Base-by-base conservation (phyloP, 2,329 filamentous ascomycete genomes). In the Elsinoe australis region DNA sequence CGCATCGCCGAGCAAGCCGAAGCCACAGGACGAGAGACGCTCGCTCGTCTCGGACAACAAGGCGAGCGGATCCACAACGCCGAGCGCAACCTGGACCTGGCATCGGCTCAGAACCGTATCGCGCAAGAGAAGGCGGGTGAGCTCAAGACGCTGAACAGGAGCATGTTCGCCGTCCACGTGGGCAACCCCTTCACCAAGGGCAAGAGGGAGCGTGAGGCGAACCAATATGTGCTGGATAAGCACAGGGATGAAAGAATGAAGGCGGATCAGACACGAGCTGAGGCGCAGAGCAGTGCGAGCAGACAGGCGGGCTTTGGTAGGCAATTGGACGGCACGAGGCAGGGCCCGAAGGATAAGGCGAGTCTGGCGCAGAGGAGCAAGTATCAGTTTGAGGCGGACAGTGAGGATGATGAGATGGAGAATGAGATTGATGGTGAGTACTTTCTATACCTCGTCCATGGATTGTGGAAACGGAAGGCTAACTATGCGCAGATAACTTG, bases 111-210 rank as follows among this genome's bases (percentile, higher is more conserved):
- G 61, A 86, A 85, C 57, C 78, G 80, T 50, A 71, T 85, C 51
- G 85, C 86, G 0, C 82, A 88, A 56, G 86, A 89, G 55, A 85
- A 86, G 57, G 83, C 87, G 1, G 78, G 80, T 39, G 87, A 95
- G 61, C 71, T 95, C 29, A 90, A 90, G 70, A 86, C 79, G 1
- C 72, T 94, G 42, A 94, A 95, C 66, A 75, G 83, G 53, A 88
- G 83, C 70, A 94, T 95, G 87, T 95, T 95, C 60, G 85, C 86
- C 33, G 59, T 64, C 35, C 61, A 66, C 52, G 59, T 63, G 19
- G 57, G 57, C 28, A 67, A 68, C 53, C 69, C 69, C 4, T 72
- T 95, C 62, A 92, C 85, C 0, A 79, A 79, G 10, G 79, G 77
- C 53, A 76, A 75, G 55, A 76, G 82, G 35, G 58, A 54, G 35